Base-by-base conservation (phyloP, 1,284 basidiomycete species). In the Clitocybe nebularis region DNA sequence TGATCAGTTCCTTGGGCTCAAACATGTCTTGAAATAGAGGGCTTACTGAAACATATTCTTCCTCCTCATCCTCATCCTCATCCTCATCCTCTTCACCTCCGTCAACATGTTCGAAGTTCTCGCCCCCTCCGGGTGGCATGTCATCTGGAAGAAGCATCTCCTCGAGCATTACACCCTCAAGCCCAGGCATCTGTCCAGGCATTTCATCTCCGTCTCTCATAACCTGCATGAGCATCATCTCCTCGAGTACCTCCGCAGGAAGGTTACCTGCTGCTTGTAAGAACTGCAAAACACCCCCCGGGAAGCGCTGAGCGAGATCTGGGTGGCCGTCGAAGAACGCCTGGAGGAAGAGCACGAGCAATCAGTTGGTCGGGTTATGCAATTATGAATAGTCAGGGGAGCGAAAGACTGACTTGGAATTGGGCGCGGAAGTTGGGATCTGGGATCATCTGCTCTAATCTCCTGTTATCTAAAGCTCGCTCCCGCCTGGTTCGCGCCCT, bases 281-380 rank as follows among this genome's bases (percentile, higher is more conserved):
- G 50, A 88, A 80, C 53, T 83, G 75, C 13, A 79, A 60, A 8
- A 84, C 61, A 0, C 84, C 85, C 0, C 77, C 83, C 0, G 77
- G 81, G 44, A 86, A 78, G 46, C 74, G 72, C 24, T 68, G 67
- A 24, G 66, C 71, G 11, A 87, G 61, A 2, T 62, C 59, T 4
- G 72, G 74, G 47, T 78, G 60, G 8, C 64, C 76, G 39, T 75
- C 70, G 50, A 78, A 78, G 47, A 82, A 67, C 9, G 60, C 75
- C 74, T 77, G 43, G 4, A 40, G 24, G n/a, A 14, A 5, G 25
- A 24, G 32, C 17, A 32, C 3, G 21, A 43, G 36, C 11, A 36
- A 29, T 13, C 44, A 43, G 10, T 45, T 44, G 16, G 52, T 51
- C 41, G 46, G 41, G 17, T 45, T 39, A 19, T 49, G n/a, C n/a